Evolutionary conservation across 192 early-diverging fungal genomes (phyloP).

Genomic region (Thoreauomyces humboldtii): DNA sequence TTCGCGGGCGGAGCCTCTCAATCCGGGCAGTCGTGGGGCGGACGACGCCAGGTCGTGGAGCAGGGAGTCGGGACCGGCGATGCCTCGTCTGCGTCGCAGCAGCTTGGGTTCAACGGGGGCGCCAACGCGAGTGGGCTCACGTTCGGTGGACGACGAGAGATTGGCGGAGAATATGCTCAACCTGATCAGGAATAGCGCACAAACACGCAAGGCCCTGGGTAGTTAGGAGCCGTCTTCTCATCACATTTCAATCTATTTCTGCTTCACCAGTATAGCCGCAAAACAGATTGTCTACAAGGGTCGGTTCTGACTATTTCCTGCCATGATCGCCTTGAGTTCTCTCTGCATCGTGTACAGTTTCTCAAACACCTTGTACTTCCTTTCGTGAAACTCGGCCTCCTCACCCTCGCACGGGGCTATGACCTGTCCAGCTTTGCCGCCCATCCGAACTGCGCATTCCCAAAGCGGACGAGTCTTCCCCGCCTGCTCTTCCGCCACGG

Average conservation of each 20-base stretch:
- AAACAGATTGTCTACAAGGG: too few species aligned
- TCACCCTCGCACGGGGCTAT: slow-evolving; percentile 41
- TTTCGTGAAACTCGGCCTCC: slow-evolving; percentile 41
- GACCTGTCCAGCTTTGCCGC: slow-evolving; percentile 39
- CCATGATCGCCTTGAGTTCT: slow-evolving; percentile 55
- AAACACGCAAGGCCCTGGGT: too few species aligned
- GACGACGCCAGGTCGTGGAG: slow-evolving; percentile 28
- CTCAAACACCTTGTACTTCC: slow-evolving; percentile 55
- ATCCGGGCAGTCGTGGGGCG: slow-evolving; percentile 28
- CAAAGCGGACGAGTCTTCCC: slow-evolving; percentile 38
- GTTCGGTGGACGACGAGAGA: slow-evolving; percentile 35
- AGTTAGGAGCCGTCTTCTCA: too few species aligned
- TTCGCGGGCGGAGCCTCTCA: slow-evolving; percentile 28
- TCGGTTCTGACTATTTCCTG: too few species aligned
- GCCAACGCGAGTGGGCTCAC: slow-evolving; percentile 31
- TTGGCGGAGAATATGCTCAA: slow-evolving; percentile 27
- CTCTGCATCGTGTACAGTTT: slow-evolving; percentile 59
- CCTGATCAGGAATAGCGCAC: too few species aligned
- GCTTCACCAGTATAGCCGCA: too few species aligned
- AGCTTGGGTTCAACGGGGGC: slow-evolving; percentile 46
- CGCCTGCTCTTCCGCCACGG: slow-evolving; percentile 34
- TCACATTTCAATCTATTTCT: too few species aligned
- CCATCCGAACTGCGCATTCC: slow-evolving; percentile 55
- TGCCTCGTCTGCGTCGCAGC: slow-evolving; percentile 14
- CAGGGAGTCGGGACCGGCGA: slow-evolving; percentile 14